phyloP scores from a whole-genome alignment of 1,284 basidiomycete genomes.

The Pulveroboletus sp. region DNA sequence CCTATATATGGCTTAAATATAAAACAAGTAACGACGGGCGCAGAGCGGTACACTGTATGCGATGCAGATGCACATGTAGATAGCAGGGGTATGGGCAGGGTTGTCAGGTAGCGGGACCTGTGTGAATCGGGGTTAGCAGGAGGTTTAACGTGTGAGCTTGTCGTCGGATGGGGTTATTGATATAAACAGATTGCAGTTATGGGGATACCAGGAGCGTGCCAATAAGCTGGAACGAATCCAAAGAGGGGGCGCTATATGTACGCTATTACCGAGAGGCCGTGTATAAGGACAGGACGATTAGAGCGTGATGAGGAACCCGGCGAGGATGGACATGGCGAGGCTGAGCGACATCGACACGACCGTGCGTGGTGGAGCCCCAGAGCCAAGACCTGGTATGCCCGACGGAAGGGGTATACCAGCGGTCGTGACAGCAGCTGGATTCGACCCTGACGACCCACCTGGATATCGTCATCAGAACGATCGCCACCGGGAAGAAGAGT shows the following conservation, averaged over 20 bases:
- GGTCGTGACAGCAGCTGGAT: neutral
- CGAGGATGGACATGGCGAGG: constrained; percentile 10
- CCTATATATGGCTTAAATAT: no score
- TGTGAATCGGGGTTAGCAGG: neutral
- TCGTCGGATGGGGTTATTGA: neutral
- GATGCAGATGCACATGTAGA: no score
- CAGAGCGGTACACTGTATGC: neutral
- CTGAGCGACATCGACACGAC: constrained; percentile 14
- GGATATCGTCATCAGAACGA: no score
- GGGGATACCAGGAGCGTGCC: neutral
- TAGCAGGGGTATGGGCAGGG: neutral
- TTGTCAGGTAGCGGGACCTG: no score
- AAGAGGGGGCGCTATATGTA: neutral
- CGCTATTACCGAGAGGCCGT: neutral
- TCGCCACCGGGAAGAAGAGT: no score
- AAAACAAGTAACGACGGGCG: neutral
- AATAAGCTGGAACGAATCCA: neutral
- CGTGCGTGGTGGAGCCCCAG: neutral
- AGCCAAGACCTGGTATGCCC: neutral
- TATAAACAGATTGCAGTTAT: neutral
- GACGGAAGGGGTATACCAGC: constrained; percentile 4
- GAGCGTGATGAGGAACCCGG: constrained; percentile 15
- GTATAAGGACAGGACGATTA: constrained; percentile 4
- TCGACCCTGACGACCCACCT: neutral
- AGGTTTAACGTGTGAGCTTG: neutral